A percentile compares a stretch with the other conserved stretches of the same genome.
Conservation (phyloP, 2,329 filamentous ascomycete genomes). For the Leptographium radiaticola region DNA sequence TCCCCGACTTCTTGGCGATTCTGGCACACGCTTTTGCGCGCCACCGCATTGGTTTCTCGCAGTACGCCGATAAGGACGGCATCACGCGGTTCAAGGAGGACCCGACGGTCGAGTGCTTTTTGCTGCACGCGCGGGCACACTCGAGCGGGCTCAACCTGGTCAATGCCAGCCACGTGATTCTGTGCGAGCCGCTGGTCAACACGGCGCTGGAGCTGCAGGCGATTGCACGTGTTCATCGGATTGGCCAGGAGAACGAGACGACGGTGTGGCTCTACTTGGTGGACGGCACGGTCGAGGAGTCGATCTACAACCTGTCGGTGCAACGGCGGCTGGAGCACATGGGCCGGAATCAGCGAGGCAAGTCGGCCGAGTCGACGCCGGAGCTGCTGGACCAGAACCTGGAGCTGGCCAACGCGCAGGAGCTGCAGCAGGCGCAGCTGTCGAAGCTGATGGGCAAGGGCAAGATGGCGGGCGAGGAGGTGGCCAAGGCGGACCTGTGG, state of each 20-base stretch:
- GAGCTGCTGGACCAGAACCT: constrained; percentile 48
- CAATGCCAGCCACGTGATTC: constrained; percentile 85
- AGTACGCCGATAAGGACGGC: constrained; percentile 55
- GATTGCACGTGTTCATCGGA: constrained; percentile 87
- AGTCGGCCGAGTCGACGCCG: constrained; percentile 25
- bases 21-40: constrained; percentile 55
- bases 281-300: constrained; percentile 82
- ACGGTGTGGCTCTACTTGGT: constrained; percentile 94
- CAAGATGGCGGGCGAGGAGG: constrained; percentile 62
- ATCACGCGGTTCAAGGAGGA: constrained; percentile 68
- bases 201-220: constrained; percentile 89
- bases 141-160: constrained; percentile 83
- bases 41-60: constrained; percentile 61
- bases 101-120: constrained; percentile 62
- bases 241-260: constrained; percentile 77
- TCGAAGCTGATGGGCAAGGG: constrained; percentile 58
- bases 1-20: constrained; percentile 65
- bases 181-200: constrained; percentile 89
- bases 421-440: constrained; percentile 62
- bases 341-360: constrained; percentile 26
- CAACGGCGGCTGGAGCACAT: constrained; percentile 68
- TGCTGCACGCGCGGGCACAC: constrained; percentile 80
- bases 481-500: constrained; percentile 72
- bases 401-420: constrained; percentile 73
- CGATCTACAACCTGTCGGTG: constrained; percentile 80